Conservation (phyloP, 2,329 filamentous ascomycete species). For the Xylariaceae sp. region DNA sequence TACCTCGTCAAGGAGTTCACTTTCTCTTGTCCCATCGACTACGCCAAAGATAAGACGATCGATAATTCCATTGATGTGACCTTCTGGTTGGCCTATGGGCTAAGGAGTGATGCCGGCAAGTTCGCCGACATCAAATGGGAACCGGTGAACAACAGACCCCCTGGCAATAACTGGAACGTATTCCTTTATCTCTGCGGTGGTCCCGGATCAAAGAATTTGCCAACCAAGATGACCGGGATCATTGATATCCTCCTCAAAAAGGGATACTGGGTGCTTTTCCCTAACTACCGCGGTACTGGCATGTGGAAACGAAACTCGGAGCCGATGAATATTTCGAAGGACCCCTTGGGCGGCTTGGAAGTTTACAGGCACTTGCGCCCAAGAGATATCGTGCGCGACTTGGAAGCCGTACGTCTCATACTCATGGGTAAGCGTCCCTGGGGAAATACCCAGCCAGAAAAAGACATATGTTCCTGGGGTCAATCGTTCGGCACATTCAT, state of each 20-base stretch:
- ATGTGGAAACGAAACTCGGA: constrained; percentile 37
- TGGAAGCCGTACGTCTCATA: constrained; percentile 58
- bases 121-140: no score
- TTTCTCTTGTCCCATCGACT: no score
- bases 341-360: constrained; percentile 21
- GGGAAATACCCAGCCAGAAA: no score
- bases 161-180: neutral
- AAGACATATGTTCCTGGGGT: constrained; percentile 60
- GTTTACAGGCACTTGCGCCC: constrained; percentile 58
- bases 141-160: no score
- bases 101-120: no score
- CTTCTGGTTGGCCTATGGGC: no score
- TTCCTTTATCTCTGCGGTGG: constrained; percentile 65
- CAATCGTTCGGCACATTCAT: constrained; percentile 75
- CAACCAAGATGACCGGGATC: constrained; percentile 29
- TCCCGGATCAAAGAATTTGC: constrained; percentile 52
- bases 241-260: constrained; percentile 57
- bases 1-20: no score
- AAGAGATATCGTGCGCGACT: constrained; percentile 69
- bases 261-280: constrained; percentile 63
- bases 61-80: no score
- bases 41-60: no score
- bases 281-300: constrained; percentile 71
- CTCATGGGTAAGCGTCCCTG: no score
- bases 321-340: no score